Evolutionary conservation across 78 protist genomes (phyloP), one percentile per base, ranked within the genome.

Genomic region (Chrysochromulina parva): DNA sequence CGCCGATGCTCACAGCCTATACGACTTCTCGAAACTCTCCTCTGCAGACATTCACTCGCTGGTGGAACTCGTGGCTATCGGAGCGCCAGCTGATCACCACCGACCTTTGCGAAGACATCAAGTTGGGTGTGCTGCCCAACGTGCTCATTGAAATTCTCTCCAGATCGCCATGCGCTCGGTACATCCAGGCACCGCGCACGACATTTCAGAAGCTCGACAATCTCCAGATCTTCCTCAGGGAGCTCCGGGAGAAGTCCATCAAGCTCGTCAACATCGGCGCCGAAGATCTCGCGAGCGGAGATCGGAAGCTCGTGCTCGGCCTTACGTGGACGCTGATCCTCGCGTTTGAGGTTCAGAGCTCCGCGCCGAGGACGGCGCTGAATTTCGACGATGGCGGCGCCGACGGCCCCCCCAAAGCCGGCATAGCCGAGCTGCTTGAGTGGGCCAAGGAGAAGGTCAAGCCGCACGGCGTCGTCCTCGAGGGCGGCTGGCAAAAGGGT

Each of bases 311-410:
- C 53, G 90, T 95, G 57, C 95, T 94, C 54, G 97, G 97, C 85
- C 87, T 95, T 52, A 94, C 94, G 60, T 95, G 97, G 97, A 95
- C 97, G 20, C 80, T 95, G 89, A 95, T 95, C 89, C 80, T 94
- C 57, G 71, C 95, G 62, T 95, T 94, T 92, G 96, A 95, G 86
- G 94, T 95, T 88, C 94, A 93, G 74, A 93, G 38, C 38, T 38
- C 38, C 38, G 38, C 38, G 38, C 38, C 38, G 38, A 38, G 38
- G 38, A 38, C 38, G 38, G 38, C 38, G 38, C 38, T 38, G 38
- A 38, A 38, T 38, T 38, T 38, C 38, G 38, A 38, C 38, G 38
- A 38, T 38, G 38, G 38, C 38, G 38, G 38, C 38, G 38, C 38
- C 38, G 38, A 38, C 38, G 38, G 38, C 38, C 38, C 38, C 38